phyloP scores from a whole-genome alignment of 2,329 filamentous ascomycete species.

The Zopfia rhizophila region DNA sequence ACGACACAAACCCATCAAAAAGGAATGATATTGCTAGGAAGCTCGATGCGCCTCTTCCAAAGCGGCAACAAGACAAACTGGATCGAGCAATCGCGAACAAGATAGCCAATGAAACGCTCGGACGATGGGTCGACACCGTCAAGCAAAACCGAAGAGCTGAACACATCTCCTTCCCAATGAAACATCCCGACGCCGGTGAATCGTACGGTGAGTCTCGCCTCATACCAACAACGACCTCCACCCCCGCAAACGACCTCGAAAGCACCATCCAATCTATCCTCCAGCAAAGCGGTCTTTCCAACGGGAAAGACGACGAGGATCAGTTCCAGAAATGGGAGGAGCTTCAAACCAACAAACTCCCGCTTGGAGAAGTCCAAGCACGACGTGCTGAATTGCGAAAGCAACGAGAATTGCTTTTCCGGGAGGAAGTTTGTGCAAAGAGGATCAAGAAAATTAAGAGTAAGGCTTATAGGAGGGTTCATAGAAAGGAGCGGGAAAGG shows the following conservation, averaged over 20 bases:
- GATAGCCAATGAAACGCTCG: conserved; percentile 89
- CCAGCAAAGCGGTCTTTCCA: conserved; percentile 82
- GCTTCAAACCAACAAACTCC: conserved; percentile 76
- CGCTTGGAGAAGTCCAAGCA: conserved; percentile 76
- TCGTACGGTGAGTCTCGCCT: conserved; percentile 71
- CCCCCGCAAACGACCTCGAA: conserved; percentile 83
- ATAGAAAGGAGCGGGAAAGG: conserved; percentile 79
- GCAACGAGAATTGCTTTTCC: conserved; percentile 84
- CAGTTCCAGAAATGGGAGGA: conserved; percentile 76
- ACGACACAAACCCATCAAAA: conserved; percentile 69
- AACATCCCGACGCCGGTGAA: conserved; percentile 73
- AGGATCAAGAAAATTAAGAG: conserved; percentile 99
- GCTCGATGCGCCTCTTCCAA: conserved; percentile 83
- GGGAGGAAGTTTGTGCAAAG: conserved; percentile 87
- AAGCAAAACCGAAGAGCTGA: conserved; percentile 93
- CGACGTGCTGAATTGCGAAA: conserved; percentile 79
- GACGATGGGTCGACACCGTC: conserved; percentile 93
- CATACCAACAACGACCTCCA: conserved; percentile 65
- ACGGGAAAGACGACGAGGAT: conserved; percentile 69
- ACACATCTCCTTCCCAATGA: conserved; percentile 86
- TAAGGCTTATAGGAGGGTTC: conserved; percentile 91
- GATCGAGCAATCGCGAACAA: conserved; percentile 85
- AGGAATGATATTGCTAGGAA: conserved; percentile 70
- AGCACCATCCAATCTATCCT: conserved; percentile 87
- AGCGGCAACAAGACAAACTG: conserved; percentile 85